A percentile compares a stretch with the other conserved stretches of the same genome.
These are phyloP conservation scores for Kodamaea hsintzibuensis DNA, from an alignment of 805 yeast species.

Conservation along the genomic window DNA sequence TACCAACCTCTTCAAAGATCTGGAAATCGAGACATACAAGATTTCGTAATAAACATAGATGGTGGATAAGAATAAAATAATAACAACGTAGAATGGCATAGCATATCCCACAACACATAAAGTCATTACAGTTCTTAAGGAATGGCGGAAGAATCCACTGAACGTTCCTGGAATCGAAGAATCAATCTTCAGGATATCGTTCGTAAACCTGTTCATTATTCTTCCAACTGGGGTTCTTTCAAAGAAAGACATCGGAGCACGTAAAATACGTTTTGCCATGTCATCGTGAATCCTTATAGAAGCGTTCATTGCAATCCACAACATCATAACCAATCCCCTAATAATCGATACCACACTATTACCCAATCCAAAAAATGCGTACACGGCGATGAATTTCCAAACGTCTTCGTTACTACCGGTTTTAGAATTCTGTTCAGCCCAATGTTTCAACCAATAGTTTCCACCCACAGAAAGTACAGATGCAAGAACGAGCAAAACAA, in stretches of 20 bases:
- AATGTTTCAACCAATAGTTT: slow-evolving; percentile 25
- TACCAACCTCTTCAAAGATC: slow-evolving; percentile 28
- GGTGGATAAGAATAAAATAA: slow-evolving; percentile 19
- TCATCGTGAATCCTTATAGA: slow-evolving; percentile 25
- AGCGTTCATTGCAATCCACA: slow-evolving; percentile 24
- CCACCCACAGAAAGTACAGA: slow-evolving; percentile 17
- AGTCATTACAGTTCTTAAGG: slow-evolving; percentile 20
- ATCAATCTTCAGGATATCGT: slow-evolving; percentile 27
- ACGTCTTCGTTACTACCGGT: slow-evolving; percentile 20
- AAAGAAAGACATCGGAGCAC: slow-evolving; percentile 31
- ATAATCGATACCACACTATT: slow-evolving; percentile 16
- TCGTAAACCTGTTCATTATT: slow-evolving; percentile 30
- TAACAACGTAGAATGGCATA: slow-evolving; percentile 25
- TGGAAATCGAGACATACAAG: slow-evolving; percentile 26
- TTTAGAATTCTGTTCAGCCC: slow-evolving; percentile 25
- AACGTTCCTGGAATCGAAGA: slow-evolving; percentile 22
- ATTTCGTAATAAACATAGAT: slow-evolving; percentile 26
- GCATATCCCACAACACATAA: slow-evolving; percentile 25
- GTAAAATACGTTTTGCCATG: slow-evolving; percentile 26
- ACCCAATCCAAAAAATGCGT: slow-evolving; percentile 18
- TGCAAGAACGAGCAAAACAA: slow-evolving; percentile 25
- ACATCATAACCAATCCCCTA: slow-evolving; percentile 20
- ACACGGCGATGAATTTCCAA: slow-evolving; percentile 19
- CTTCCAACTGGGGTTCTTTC: slow-evolving; percentile 33
- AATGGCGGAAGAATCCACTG: slow-evolving; percentile 17